Evolutionary conservation across 495 filamentous ascomycete species (phyloP).

Genomic region (Lophiostoma macrostomum): DNA sequence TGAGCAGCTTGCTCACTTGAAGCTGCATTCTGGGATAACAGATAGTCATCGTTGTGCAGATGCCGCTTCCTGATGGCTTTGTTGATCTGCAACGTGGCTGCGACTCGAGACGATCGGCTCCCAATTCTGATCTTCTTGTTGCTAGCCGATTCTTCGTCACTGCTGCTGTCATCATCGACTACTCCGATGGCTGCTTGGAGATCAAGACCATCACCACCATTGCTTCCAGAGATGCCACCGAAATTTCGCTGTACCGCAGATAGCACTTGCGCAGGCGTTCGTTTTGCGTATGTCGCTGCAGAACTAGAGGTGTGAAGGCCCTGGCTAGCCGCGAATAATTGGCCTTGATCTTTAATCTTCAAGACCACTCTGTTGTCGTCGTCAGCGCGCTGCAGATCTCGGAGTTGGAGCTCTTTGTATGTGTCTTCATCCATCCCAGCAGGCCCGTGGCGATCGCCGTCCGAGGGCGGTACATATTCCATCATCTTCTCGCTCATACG

Average conservation of each 20-base stretch:
- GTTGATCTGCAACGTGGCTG: slow-evolving; percentile 58
- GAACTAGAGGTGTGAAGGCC: slow-evolving; percentile 34
- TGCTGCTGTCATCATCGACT: slow-evolving; percentile 65
- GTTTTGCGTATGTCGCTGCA: slow-evolving; percentile 28
- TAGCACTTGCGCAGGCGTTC: slow-evolving; percentile 60
- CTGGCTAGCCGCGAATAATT: slow-evolving; percentile 68
- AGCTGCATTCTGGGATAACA: slow-evolving; percentile 17
- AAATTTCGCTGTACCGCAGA: slow-evolving; percentile 62
- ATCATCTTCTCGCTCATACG: slow-evolving; percentile 86
- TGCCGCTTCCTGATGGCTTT: slow-evolving; percentile 55
- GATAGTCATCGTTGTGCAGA: slow-evolving; percentile 49
- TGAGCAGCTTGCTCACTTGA: slow-evolving; percentile 43
- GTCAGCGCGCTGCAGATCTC: slow-evolving; percentile 73
- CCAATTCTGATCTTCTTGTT: slow-evolving; percentile 53
- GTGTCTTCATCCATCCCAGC: slow-evolving; percentile 72
- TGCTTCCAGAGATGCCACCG: slow-evolving; percentile 32
- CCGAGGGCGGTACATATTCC: slow-evolving; percentile 74
- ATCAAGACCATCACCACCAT: slow-evolving; percentile 48
- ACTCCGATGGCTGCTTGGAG: slow-evolving; percentile 58
- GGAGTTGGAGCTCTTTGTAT: slow-evolving; percentile 70
- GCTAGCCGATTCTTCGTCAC: slow-evolving; percentile 51
- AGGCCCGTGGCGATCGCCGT: slow-evolving; percentile 60
- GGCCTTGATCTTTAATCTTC: slow-evolving; percentile 79
- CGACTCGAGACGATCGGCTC: slow-evolving; percentile 52
- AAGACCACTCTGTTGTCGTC: slow-evolving; percentile 73